A percentile compares a stretch with the other conserved stretches of the same genome.
Evolutionary conservation across 2,329 filamentous ascomycete species (phyloP).

Genomic region (Talaromyces sp.): DNA sequence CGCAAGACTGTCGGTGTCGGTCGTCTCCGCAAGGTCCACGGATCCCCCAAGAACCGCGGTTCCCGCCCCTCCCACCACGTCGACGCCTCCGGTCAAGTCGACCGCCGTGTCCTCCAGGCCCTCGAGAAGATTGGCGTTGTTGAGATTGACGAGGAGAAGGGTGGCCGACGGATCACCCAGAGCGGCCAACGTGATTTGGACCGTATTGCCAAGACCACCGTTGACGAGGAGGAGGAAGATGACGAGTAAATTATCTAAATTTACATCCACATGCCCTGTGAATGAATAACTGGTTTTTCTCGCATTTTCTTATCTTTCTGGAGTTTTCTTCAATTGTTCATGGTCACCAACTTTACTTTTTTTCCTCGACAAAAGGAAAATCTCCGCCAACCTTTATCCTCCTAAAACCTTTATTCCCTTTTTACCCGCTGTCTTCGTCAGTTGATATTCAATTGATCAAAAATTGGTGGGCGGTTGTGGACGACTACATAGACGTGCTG

Average conservation of each 20-base stretch:
- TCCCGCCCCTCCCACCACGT: conserved; percentile 89
- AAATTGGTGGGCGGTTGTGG: conserved; percentile 5
- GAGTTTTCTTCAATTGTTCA: conserved; percentile 16
- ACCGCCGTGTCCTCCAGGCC: conserved; percentile 95
- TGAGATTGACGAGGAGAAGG: conserved; percentile 97
- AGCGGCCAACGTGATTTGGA: conserved; percentile 98
- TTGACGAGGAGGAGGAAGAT: conserved; percentile 46
- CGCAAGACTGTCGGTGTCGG: conserved; percentile 99
- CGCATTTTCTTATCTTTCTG: conserved; percentile 16
- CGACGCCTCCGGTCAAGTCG: conserved; percentile 88
- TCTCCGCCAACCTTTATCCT: conserved; percentile 2
- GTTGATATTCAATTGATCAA: conserved; percentile 2
- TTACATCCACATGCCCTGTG: conserved; percentile 10
- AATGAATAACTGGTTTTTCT: conserved; percentile 19
- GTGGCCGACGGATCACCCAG: conserved; percentile 97
- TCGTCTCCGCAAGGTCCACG: conserved; percentile 94
- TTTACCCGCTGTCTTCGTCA: conserved; percentile 8
- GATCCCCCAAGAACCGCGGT: conserved; percentile 95
- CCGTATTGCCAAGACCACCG: conserved; percentile 77
- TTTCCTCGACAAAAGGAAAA: conserved; percentile 5
- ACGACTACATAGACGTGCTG: conserved; percentile 14
- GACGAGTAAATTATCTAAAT: conserved; percentile 37
- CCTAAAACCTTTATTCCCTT: conserved; percentile 2
- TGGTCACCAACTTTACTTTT: conserved; percentile 9
- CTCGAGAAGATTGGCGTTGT: conserved; percentile 99